Evolutionary conservation across 768 basidiomycete genomes (phyloP), one percentile per base, ranked within the genome.

Genomic region (Macrocybe gigantea): DNA sequence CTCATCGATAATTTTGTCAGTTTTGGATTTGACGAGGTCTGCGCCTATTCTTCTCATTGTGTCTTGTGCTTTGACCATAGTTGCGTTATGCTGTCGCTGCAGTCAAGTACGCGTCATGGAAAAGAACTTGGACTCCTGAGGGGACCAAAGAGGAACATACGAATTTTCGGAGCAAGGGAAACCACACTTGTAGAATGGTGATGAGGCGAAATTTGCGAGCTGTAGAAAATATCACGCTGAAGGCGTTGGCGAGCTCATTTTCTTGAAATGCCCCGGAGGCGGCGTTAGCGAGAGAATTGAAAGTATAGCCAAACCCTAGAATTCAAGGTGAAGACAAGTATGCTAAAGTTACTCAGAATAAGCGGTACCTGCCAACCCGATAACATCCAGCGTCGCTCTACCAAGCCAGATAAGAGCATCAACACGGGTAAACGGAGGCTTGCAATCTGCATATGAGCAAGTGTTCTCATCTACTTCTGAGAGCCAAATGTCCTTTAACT

Each of bases 381-480:
- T 84, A 45, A 82, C 74, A 50, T 86, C 85, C 11, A 86, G 65
- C 2, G 82, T 83, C 5, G 80, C 74, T 29, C 77, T 75, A 5
- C 70, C 72, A 2, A 86, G 66, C 74, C 76, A 83, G 11, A 61
- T 52, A 45, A 79, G 61, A 3, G 75, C 75, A 44, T 88, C 83
- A 38, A 83, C 59, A 7, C 67, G 61, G n/a, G 53, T 49, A 7
- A 43, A 37, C 7, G 52, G 42, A 6, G 52, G 40, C 36, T 48
- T 15, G 51, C 42, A 41, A 45, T 49, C 59, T 57, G 48, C 60
- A 59, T 47, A 52, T 54, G 6, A 56, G 22, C 22, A 22, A 22
- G 22, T 4, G 22, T 22, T 4, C 22, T 22, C 22, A 22, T 22
- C 22, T 22, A 22, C 22, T 22, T 22, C 4, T 4, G 22, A 22